These are phyloP conservation scores for Platanus orientalis DNA, from an alignment of 164 flowering plant species.

Conservation along the genomic window DNA sequence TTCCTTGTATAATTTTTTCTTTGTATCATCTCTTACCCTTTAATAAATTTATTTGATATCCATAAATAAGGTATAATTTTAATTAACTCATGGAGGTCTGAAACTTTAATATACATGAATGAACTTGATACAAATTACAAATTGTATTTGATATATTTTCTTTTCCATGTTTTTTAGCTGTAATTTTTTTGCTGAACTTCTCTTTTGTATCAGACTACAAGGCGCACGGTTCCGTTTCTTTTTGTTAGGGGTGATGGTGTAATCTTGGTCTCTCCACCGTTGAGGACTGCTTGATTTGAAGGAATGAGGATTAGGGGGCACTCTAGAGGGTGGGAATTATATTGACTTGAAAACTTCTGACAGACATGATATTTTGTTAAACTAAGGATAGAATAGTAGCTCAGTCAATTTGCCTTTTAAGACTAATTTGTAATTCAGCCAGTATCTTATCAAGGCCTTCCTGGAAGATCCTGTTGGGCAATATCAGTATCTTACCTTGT, in stretches of 20 bases:
- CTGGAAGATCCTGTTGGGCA: neutral
- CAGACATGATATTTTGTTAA: neutral
- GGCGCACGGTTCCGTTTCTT: constrained; percentile 77
- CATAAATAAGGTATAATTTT: no score
- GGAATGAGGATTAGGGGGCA: neutral
- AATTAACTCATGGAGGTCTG: no score
- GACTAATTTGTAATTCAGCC: no score
- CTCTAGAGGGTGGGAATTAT: neutral
- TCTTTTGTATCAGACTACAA: constrained; percentile 62
- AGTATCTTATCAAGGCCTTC: neutral
- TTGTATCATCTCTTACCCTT: no score
- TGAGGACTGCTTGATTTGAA: constrained; percentile 67
- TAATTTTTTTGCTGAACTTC: neutral
- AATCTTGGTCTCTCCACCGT: constrained; percentile 88
- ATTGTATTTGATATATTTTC: neutral
- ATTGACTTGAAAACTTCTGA: neutral
- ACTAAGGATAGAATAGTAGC: neutral
- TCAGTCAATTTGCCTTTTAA: neutral
- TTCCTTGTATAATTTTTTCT: no score
- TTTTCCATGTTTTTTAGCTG: neutral
- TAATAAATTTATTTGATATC: no score
- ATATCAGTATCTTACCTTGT: no score
- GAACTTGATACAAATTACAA: neutral
- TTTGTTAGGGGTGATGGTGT: constrained; percentile 98
- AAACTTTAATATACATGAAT: no score